Percentiles rank a stretch among this genome's conserved stretches.
Conservation (phyloP, 2,329 filamentous ascomycete species). For the Pyrenochaeta sp. region DNA sequence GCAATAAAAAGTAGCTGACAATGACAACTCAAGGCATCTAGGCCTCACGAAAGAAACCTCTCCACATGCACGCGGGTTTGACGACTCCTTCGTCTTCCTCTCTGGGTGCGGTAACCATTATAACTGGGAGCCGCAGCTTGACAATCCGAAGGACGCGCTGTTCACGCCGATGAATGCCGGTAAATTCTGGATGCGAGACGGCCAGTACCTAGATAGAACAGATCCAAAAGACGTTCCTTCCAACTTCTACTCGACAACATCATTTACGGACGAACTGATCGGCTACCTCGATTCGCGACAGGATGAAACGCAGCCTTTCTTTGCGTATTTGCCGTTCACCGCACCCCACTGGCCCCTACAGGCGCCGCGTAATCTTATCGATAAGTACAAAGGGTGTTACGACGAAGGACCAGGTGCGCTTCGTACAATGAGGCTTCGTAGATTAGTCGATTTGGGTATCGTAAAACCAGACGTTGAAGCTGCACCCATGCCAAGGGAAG, state of each 20-base stretch:
- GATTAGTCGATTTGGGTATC: conserved; percentile 29
- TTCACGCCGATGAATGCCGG: conserved; percentile 11
- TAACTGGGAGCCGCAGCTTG: conserved; percentile 44
- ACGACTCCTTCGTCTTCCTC: conserved; percentile 16
- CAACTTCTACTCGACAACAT: conserved; percentile 45
- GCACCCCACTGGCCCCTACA: conserved; percentile 44
- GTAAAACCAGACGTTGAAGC: conserved; percentile 10
- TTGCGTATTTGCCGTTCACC: conserved; percentile 40
- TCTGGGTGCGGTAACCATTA: conserved; percentile 46
- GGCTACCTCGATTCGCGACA: conserved; percentile 27
- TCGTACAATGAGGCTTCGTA: conserved; percentile 25
- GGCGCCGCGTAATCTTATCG: conserved; percentile 30
- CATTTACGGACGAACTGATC: conserved; percentile 39
- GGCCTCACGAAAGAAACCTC: conserved; percentile 15
- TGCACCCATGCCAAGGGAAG: background rate
- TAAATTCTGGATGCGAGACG: conserved; percentile 12
- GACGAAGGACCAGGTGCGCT: conserved; percentile 35
- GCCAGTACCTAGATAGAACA: conserved; percentile 7
- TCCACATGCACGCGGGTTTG: conserved; percentile 17
- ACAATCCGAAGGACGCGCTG: conserved; percentile 5
- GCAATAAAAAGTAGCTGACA: background rate
- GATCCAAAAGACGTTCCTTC: conserved; percentile 2
- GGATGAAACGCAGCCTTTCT: conserved; percentile 36
- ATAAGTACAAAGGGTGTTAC: conserved; percentile 32
- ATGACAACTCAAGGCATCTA: conserved; percentile 5